Percentiles rank a stretch among this genome's conserved stretches.
These are phyloP conservation scores for Phytophthora pinifolia DNA, from an alignment of 352 stramenopile species.

Conservation along the genomic window DNA sequence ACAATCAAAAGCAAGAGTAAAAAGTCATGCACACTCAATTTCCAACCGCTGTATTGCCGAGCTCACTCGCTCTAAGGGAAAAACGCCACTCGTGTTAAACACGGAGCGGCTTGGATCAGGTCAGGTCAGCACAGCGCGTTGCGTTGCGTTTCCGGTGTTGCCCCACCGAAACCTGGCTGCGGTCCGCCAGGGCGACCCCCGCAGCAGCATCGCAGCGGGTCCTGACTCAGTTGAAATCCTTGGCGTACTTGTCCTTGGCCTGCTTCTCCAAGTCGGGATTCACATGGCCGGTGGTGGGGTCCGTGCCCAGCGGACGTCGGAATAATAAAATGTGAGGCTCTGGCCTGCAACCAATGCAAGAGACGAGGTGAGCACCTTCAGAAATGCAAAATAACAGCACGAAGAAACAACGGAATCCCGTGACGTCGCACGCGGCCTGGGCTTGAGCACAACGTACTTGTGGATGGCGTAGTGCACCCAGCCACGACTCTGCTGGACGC, in stretches of 20 bases:
- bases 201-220: background rate
- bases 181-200: background rate
- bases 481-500: constrained; percentile 97
- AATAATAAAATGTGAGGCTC: constrained; percentile 99
- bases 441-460: constrained; percentile 86
- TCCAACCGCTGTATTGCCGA: constrained; percentile 8
- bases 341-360: constrained; percentile 61
- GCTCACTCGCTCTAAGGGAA: background rate
- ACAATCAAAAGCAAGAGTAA: background rate
- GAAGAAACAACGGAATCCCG: background rate
- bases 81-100: constrained; percentile 15
- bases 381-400: constrained; percentile 7
- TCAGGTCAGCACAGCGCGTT: background rate
- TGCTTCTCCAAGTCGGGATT: constrained; percentile 93
- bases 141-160: constrained; percentile 19
- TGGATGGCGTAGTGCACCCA: constrained; percentile 99
- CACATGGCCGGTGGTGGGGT: constrained; percentile 94
- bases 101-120: background rate
- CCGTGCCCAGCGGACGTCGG: constrained; percentile 95
- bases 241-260: constrained; percentile 96
- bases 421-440: too few relatives aligned
- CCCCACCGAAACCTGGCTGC: constrained; percentile 14
- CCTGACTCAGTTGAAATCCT: constrained; percentile 63
- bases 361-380: constrained; percentile 8
- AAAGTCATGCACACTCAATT: too few relatives aligned